A percentile compares a stretch with the other conserved stretches of the same genome.
phyloP scores from a whole-genome alignment of 1,139 yeast species.

The Kazachstania sp. region DNA sequence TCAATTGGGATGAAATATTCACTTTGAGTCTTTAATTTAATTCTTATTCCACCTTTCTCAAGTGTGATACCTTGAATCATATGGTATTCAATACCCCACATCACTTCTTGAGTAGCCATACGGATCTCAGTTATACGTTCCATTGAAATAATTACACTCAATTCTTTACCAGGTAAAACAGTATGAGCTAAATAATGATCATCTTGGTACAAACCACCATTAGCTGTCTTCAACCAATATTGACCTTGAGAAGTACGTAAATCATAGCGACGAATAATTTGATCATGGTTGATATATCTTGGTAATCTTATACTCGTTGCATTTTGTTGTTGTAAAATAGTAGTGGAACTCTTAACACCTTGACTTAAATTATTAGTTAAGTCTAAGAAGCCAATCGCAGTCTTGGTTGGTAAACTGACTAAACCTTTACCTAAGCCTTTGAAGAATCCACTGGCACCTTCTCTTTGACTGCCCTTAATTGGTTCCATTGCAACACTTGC shows the following conservation, averaged over 20 bases:
- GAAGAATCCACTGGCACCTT: constrained; percentile 86
- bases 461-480: constrained; percentile 73
- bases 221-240: constrained; percentile 75
- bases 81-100: constrained; percentile 26
- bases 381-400: constrained; percentile 92
- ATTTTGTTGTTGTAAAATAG: constrained; percentile 80
- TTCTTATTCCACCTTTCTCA: constrained; percentile 71
- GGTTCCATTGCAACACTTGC: constrained; percentile 90
- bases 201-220: constrained; percentile 65
- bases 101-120: constrained; percentile 44
- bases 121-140: constrained; percentile 61
- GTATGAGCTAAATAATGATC: constrained; percentile 84
- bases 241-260: constrained; percentile 90
- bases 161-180: constrained; percentile 70
- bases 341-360: constrained; percentile 87
- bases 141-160: constrained; percentile 69
- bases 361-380: constrained; percentile 89
- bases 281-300: constrained; percentile 57
- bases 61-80: constrained; percentile 44
- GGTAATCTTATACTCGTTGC: constrained; percentile 79
- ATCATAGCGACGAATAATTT: constrained; percentile 65
- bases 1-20: constrained; percentile 80
- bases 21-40: constrained; percentile 50
- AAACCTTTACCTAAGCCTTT: constrained; percentile 93
- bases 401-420: constrained; percentile 90